These are phyloP conservation scores for Coemansia sp. DNA, from an alignment of 192 early-diverging fungal genomes.

Conservation along the genomic window DNA sequence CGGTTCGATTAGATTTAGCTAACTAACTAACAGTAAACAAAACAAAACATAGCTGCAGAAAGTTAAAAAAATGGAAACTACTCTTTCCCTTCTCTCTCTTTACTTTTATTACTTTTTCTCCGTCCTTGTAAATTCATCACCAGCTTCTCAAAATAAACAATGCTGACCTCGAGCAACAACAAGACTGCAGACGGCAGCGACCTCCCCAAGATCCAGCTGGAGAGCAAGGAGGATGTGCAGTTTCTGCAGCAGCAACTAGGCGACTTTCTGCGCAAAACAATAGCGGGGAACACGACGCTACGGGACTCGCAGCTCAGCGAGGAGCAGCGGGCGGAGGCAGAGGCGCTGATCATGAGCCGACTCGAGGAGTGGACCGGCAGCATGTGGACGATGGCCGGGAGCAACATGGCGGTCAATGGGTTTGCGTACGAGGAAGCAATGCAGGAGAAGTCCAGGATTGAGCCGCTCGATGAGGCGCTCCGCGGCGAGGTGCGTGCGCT, in stretches of 20 bases:
- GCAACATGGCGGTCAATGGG: slow-evolving; percentile 48
- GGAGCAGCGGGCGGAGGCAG: slow-evolving; percentile 40
- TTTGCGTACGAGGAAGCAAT: slow-evolving; percentile 46
- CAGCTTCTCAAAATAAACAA: background rate
- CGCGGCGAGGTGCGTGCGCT: slow-evolving; percentile 36
- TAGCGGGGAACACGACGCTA: slow-evolving; percentile 32
- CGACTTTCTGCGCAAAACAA: slow-evolving; percentile 24
- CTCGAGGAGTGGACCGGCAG: slow-evolving; percentile 31
- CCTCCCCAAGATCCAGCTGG: slow-evolving; percentile 53
- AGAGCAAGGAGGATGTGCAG: slow-evolving; percentile 50
- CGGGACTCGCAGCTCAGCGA: slow-evolving; percentile 25
- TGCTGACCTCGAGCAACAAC: background rate
- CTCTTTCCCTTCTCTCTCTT: too few relatives aligned
- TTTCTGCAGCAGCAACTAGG: slow-evolving; percentile 41
- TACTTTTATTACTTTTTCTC: background rate
- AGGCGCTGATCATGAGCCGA: slow-evolving; percentile 13
- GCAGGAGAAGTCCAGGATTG: slow-evolving; percentile 33
- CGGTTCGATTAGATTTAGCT: too few relatives aligned
- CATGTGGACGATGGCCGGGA: slow-evolving; percentile 41
- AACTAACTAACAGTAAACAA: too few relatives aligned
- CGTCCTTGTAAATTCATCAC: background rate
- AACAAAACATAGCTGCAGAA: too few relatives aligned
- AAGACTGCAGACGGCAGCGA: slow-evolving; percentile 9
- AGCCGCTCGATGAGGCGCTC: slow-evolving; percentile 42
- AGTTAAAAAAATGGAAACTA: too few relatives aligned